Base-by-base conservation (phyloP, 2,329 filamentous ascomycete species). In the Fusarium robinianum region DNA sequence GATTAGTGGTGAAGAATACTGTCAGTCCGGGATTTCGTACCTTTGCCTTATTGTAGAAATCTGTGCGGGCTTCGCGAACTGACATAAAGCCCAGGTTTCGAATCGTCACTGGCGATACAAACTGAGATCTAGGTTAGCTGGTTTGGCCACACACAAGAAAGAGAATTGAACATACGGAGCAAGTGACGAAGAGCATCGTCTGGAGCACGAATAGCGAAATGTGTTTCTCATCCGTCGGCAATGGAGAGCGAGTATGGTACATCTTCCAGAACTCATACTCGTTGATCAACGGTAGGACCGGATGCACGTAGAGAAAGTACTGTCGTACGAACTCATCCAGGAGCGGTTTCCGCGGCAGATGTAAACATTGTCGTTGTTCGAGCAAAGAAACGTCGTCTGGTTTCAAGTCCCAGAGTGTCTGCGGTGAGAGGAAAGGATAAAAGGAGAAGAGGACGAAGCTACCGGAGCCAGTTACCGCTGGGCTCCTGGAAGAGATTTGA, bases 271-370 rank as follows among this genome's bases (percentile, higher is more conserved):
- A 58, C 5, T 55, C 41, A 8, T 38, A 38, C 29, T 60, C 57
- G 10, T 58, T 45, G 9, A 61, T 31, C 6, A 61, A 10, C 1
- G 58, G 58, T 8, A 59, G 31, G 21, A 54, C 47, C 2, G 58
- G 58, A 30, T 61, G 58, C 3, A 58, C 44, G 17, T 59, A 51
- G 2, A 54, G 27, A 22, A 61, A 61, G 41, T 59, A 61, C 31
- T 56, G 46, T 5, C 33, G 29, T 9, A 58, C 14, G 16, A 61
- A 44, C 14, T 58, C 48, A 31, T 60, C 49, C 10, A 60, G 45
- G 11, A 32, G 29, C 4, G 34, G 17, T 31, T 46, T 46, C 7
- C 14, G 27, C 6, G 55, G 57, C 4, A 60, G 26, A 17, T 51
- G 32, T 14, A 60, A 44, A 23, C 57, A 56, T 8, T 52, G 47